Evolutionary conservation across 768 basidiomycete genomes (phyloP), one percentile per base, ranked within the genome.

Genomic region (Leucosporidium creatinivorum): DNA sequence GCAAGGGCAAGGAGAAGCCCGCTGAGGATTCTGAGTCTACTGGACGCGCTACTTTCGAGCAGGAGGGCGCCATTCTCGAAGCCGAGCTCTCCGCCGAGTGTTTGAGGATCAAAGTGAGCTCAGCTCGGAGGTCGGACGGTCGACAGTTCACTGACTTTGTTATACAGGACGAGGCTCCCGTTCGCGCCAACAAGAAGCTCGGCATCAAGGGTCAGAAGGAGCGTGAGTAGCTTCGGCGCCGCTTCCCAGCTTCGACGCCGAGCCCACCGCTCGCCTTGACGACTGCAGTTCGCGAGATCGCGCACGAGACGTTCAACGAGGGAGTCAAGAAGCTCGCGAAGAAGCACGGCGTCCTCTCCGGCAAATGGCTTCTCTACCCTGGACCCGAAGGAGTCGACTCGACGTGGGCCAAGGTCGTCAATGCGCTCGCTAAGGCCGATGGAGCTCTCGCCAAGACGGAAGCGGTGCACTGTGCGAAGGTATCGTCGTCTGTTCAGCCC

Each of bases 341-440:
- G 31, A 57, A 67, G 59, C 25, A 63, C 58, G n/a, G 50, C 28
- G 44, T 72, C 51, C 33, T 65, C 2, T 47, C 55, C 3, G 73
- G 73, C 15, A 74, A 74, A 39, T 74, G 73, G 73, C 55, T 74
- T 19, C 59, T 72, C 55, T 69, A 54, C 63, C 65, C 67, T 8
- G 15, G 23, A 4, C 25, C 51, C 26, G 68, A 69, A 12, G 8
- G 3, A 30, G 63, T 72, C 51, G 73, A 72, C 49, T 3, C 8
- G 3, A 4, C 30, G 0, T 74, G 73, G 73, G 8, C 31, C 1
- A 74, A 72, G 55, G 60, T 74, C 55, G 70, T 69, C 23, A 54
- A 56, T 18, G 70, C 70, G 7, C 23, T 74, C 50, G 68, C 67
- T 0, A 30, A 62, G n/a, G 36, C 30, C 8, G 70, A 72, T 26